These are phyloP conservation scores for Aspergillus phoenicis DNA, from an alignment of 2,329 filamentous ascomycete species.

Conservation along the genomic window DNA sequence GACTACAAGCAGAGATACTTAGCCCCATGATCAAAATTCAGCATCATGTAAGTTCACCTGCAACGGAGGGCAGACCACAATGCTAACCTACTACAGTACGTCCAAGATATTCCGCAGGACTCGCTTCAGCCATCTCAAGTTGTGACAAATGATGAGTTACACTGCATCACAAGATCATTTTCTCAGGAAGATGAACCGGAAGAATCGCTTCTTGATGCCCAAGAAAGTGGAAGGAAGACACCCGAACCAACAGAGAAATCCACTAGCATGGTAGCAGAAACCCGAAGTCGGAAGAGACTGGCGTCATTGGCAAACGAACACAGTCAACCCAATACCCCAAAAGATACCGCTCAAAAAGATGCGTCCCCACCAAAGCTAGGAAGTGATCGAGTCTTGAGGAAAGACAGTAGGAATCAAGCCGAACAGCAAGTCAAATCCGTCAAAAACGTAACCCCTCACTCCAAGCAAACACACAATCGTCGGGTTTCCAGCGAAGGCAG, in stretches of 20 bases:
- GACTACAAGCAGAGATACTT: conserved; percentile 32
- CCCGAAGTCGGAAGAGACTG: conserved; percentile 15
- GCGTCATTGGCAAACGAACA: background rate
- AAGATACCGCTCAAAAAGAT: background rate
- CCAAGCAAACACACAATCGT: background rate
- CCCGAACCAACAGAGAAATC: conserved; percentile 3
- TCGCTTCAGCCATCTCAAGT: conserved; percentile 7
- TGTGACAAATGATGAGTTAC: conserved; percentile 5
- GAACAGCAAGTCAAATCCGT: background rate
- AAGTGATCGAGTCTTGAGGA: conserved; percentile 1
- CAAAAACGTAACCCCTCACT: background rate
- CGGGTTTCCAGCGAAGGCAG: conserved; percentile 3
- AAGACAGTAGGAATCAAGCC: background rate
- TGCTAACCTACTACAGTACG: conserved; percentile 19
- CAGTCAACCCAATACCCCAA: background rate
- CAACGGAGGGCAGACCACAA: background rate
- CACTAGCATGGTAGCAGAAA: background rate
- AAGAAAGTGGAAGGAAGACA: conserved; percentile 6
- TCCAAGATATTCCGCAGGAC: background rate
- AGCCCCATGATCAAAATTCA: conserved; percentile 37
- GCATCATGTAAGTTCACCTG: conserved; percentile 31
- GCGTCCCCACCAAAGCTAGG: background rate
- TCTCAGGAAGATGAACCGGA: conserved; percentile 2
- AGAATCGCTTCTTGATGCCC: background rate
- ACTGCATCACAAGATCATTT: background rate